Base-by-base conservation (phyloP, 2,329 filamentous ascomycete genomes). In the Exserohilum turcica region DNA sequence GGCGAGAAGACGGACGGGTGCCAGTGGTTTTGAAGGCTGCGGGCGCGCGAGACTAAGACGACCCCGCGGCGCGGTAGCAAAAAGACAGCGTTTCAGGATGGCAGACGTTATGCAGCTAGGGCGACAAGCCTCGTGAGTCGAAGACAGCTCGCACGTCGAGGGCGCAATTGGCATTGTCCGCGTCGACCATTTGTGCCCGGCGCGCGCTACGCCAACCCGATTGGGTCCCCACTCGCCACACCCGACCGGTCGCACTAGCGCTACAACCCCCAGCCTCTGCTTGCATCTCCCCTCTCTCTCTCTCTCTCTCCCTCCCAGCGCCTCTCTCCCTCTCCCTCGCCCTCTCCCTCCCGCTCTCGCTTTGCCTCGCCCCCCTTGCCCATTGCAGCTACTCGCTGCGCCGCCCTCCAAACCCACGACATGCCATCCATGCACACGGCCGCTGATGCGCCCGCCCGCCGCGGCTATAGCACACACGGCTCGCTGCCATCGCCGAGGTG, bases 31-130 rank as follows among this genome's bases (percentile, higher is more conserved):
- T 60, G 55, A 59, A 50, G 48, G 44, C 44, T 52, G 44, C 36
- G 38, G 36, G 40, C 36, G 21, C 50, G 43, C 40, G 51, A 24
- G 47, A 44, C 46, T 33, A 53, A 56, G 52, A 51, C 50, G 52
- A 56, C 48, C 40, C 46, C 50, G 54, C 51, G 18, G 33, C 51
- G 56, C 56, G 46, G 47, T 47, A 54, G 54, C 54, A 47, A 45
- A 43, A 54, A 54, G 46, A 55, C 39, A 36, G 57, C 48, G 60
- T 63, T 63, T 63, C 60, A 63, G 58, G 45, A 53, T 21, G 33
- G 46, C 54, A 52, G 52, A 60, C 48, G 50, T 54, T 52, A 61
- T 63, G 60, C 60, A 60, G 50, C 57, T 59, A 59, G 43, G 32
- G 43, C 48, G 42, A 40, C 50, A 52, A 33, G 57, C 39, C 52